These are phyloP conservation scores for Parietaria judaica DNA, from an alignment of 306 rosid species.

Conservation along the genomic window DNA sequence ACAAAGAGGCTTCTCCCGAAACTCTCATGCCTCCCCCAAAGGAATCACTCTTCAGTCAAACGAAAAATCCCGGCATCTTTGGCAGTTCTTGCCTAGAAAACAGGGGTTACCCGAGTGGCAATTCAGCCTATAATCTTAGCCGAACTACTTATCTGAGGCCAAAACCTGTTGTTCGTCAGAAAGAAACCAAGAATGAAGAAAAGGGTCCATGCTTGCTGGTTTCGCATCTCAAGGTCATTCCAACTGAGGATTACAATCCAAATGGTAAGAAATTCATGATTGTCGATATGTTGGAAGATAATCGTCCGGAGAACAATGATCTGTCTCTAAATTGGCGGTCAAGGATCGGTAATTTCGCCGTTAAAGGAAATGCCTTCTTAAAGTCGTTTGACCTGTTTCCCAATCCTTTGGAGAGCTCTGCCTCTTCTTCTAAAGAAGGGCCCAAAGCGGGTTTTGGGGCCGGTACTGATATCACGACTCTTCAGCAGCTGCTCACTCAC, in stretches of 20 bases:
- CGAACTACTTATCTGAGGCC: not conserved
- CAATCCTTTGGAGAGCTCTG: not conserved
- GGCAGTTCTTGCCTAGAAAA: not conserved
- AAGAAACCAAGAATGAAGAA: not conserved
- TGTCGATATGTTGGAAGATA: slow-evolving; percentile 12
- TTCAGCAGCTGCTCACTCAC: not conserved
- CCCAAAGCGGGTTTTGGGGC: not conserved
- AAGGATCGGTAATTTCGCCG: slow-evolving; percentile 7
- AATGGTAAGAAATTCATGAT: slow-evolving; percentile 2
- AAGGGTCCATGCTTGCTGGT: slow-evolving; percentile 10
- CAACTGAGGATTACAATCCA: slow-evolving; percentile 10
- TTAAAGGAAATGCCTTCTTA: slow-evolving; percentile 9
- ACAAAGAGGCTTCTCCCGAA: slow-evolving; percentile 5
- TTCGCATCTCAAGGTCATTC: slow-evolving; percentile 12
- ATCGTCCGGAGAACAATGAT: not conserved
- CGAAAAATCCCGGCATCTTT: not conserved
- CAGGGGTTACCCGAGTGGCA: slow-evolving; percentile 1
- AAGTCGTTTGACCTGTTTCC: slow-evolving; percentile 2
- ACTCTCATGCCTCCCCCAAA: slow-evolving; percentile 1
- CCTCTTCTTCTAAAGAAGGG: slow-evolving; percentile 1
- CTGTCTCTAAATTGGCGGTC: slow-evolving; percentile 4
- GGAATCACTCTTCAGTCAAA: not conserved
- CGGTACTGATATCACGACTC: not conserved
- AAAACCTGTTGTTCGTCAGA: not conserved
- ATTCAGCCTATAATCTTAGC: not conserved